Base-by-base conservation (phyloP, 257 asterid species). In the Agastache rugosa region DNA sequence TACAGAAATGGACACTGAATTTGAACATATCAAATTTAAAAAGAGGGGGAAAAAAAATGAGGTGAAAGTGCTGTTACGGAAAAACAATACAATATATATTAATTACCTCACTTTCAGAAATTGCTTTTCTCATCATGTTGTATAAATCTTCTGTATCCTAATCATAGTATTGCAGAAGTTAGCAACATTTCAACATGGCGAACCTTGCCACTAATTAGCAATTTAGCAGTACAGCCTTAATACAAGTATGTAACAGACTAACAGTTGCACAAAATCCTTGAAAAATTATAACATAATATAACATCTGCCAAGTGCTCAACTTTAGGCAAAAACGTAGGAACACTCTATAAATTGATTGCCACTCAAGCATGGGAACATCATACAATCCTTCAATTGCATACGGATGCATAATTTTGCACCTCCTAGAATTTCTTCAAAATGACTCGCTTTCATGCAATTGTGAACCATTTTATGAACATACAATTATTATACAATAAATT, bases 131-230 rank as follows among this genome's bases (percentile, higher is more conserved):
- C 94, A 91, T 75, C 27, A 83, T 87, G 59, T 90, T 92, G 81
- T 76, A 80, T 78, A 93, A 84, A 77, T 84, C 88, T 67, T 85
- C 89, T 17, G 97, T 75, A 71, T 91, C 96, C 98, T 91, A 85
- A 76, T 62, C 86, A 87, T 67, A 61, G 80, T 80, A 84, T 84
- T 79, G 84, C 84, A 80, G 39, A 85, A 79, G 87, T 91, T 81
- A 93, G 83, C 81, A 80, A 80, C 83, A 74, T 67, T 73, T 77
- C 72, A 73, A 78, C 45, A 61, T 45, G 72, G 79, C 71, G 74
- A 71, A 64, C 39, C 74, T 78, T 78, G 79, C 78, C 61, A 78
- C 62, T 78, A 73, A 72, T 81, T 72, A 69, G 77, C 68, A 75
- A 53, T 61, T 81, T 72, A 69, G 77, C 68, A 75, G 58, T 61